Conservation (phyloP, 768 basidiomycete genomes). For the Cytidiella melzeri region DNA sequence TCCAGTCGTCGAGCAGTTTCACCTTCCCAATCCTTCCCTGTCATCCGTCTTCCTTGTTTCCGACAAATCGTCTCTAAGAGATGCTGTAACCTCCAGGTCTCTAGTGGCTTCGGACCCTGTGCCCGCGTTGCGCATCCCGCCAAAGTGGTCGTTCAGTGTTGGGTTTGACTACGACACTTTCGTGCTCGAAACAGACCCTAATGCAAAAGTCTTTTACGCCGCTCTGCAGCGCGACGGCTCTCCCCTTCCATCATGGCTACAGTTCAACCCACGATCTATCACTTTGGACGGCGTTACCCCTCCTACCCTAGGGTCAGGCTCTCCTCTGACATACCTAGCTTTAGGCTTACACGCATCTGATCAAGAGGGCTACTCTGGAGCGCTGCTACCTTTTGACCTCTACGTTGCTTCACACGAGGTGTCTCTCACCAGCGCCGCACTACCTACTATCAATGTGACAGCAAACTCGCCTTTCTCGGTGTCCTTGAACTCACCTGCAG, state of each 20-base stretch:
- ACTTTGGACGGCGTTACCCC: constrained; percentile 83
- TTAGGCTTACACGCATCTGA: constrained; percentile 68
- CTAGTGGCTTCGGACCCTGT: constrained; percentile 5
- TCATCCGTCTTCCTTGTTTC: constrained; percentile 72
- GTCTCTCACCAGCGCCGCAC: constrained; percentile 35
- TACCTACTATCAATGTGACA: constrained; percentile 71
- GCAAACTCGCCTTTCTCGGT: constrained; percentile 46
- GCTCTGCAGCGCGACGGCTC: constrained; percentile 63
- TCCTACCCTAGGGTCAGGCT: constrained; percentile 28
- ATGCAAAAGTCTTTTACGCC: constrained; percentile 44
- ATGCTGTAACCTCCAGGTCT: constrained; percentile 5
- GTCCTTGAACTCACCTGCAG: constrained; percentile 43
- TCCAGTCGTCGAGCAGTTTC: constrained; percentile 57
- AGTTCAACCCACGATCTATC: constrained; percentile 56
- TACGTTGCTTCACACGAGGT: constrained; percentile 68
- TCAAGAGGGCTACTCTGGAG: constrained; percentile 62
- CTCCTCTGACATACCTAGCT: constrained; percentile 35
- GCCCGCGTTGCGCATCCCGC: constrained; percentile 68
- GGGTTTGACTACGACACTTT: constrained; percentile 71
- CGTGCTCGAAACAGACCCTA: constrained; percentile 10
- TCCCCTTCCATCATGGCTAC: constrained; percentile 68
- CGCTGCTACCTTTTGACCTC: constrained; percentile 53
- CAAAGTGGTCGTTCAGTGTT: constrained; percentile 84
- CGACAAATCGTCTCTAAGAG: constrained; percentile 50
- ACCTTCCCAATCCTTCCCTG: constrained; percentile 50